Conservation (phyloP, 106 monocot genomes). For the Platanthera guangdongensis region DNA sequence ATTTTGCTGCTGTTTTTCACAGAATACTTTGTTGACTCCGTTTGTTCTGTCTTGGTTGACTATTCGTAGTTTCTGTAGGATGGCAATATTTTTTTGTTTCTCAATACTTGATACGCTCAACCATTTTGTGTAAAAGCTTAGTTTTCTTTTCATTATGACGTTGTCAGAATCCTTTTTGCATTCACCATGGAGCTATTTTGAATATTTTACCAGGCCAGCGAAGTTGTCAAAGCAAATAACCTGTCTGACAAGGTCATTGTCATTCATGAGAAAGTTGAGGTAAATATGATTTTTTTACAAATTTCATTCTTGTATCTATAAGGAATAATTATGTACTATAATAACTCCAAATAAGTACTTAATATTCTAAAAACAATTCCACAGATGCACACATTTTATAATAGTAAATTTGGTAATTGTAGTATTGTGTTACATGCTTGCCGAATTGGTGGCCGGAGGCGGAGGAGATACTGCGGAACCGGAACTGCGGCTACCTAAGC, state of each 20-base stretch:
- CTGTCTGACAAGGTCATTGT: constrained; percentile 78
- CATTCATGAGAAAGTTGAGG: constrained; percentile 89
- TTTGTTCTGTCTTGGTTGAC: neutral
- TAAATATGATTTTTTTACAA: constrained; percentile 12
- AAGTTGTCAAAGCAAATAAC: constrained; percentile 87
- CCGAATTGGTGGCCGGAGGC: too few species aligned
- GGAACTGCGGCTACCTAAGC: too few species aligned
- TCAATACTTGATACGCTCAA: neutral
- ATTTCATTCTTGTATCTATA: neutral
- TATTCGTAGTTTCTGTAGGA: neutral
- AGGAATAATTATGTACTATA: neutral
- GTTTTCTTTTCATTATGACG: neutral
- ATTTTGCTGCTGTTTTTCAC: neutral
- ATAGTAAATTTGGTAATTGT: neutral
- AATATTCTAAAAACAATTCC: neutral
- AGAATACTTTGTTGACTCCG: neutral
- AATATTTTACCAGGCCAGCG: constrained; percentile 45
- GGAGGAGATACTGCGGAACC: too few species aligned
- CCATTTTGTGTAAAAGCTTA: neutral
- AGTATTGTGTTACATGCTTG: neutral
- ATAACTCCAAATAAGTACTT: neutral
- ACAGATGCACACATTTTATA: neutral
- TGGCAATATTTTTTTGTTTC: neutral
- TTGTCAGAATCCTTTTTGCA: neutral
- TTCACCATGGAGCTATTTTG: neutral